These are phyloP conservation scores for Aphanomyces astaci DNA, from an alignment of 352 stramenopile species.

Conservation along the genomic window DNA sequence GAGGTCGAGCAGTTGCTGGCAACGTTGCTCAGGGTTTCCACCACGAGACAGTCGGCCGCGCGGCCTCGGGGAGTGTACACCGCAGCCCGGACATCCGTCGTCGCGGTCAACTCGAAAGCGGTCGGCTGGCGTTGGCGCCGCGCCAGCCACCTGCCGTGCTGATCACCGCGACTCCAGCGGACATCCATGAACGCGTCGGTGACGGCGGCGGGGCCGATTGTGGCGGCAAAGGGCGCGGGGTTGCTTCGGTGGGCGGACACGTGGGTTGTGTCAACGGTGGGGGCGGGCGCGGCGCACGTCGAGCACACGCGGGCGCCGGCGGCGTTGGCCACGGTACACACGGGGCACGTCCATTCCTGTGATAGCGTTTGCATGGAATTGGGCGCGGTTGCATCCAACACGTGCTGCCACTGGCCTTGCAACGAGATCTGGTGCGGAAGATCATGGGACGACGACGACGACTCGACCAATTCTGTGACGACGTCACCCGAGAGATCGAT, in stretches of 20 bases:
- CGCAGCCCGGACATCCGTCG: constrained; percentile 32
- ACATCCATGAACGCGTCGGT: constrained; percentile 56
- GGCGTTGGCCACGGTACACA: constrained; percentile 75
- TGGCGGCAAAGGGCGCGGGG: constrained; percentile 58
- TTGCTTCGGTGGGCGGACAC: constrained; percentile 46
- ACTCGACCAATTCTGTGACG: constrained; percentile 43
- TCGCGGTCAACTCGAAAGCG: constrained; percentile 15
- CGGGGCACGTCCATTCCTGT: constrained; percentile 54
- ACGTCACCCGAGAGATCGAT: constrained; percentile 57
- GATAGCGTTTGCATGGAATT: constrained; percentile 13
- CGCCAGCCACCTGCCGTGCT: constrained; percentile 74
- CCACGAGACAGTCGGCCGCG: constrained; percentile 37
- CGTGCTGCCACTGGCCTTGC: constrained; percentile 71
- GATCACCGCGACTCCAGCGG: constrained; percentile 71
- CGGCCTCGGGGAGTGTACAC: constrained; percentile 56
- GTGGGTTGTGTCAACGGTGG: constrained; percentile 32
- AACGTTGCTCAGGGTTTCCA: constrained; percentile 60
- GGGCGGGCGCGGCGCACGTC: constrained; percentile 61
- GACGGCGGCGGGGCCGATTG: constrained; percentile 34
- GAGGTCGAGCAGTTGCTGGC: constrained; percentile 45
- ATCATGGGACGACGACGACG: too few species aligned
- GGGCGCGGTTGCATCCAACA: constrained; percentile 34
- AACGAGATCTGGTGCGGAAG: constrained; percentile 51
- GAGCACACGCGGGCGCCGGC: constrained; percentile 46
- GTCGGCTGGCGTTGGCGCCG: constrained; percentile 28